Conservation (phyloP, 2,329 filamentous ascomycete genomes). For the Claviceps arundinis region DNA sequence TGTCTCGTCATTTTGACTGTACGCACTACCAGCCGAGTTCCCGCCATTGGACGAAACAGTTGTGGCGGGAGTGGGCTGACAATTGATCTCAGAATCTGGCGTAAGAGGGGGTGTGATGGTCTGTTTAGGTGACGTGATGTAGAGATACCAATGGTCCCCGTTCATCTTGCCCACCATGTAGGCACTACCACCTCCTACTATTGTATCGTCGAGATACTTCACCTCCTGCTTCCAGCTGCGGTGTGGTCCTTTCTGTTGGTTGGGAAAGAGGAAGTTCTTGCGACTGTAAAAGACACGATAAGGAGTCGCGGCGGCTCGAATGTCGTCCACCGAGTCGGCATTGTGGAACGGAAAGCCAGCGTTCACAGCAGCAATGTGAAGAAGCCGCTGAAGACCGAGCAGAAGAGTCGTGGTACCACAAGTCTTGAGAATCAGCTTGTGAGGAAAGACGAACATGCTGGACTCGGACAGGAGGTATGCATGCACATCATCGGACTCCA, state of each 20-base stretch:
- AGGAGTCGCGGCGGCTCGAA: slow-evolving; percentile 67
- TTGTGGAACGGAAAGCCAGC: slow-evolving; percentile 82
- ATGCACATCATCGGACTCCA: slow-evolving; percentile 87
- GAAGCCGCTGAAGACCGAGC: slow-evolving; percentile 74
- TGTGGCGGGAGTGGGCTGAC: slow-evolving; percentile 23
- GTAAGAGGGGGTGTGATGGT: slow-evolving; percentile 71
- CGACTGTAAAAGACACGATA: slow-evolving; percentile 97
- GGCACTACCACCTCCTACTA: slow-evolving; percentile 82
- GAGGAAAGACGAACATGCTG: slow-evolving; percentile 99
- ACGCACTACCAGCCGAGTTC: slow-evolving; percentile 23
- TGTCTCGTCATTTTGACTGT: slow-evolving; percentile 57
- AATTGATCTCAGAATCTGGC: slow-evolving; percentile 39
- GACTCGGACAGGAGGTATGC: slow-evolving; percentile 96
- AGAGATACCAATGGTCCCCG: slow-evolving; percentile 97
- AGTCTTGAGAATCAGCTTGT: slow-evolving; percentile 97
- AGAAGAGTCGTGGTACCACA: slow-evolving; percentile 94
- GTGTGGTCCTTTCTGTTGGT: slow-evolving; percentile 87
- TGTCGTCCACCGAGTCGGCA: slow-evolving; percentile 49
- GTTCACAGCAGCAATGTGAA: slow-evolving; percentile 78
- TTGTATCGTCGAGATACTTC: slow-evolving; percentile 80
- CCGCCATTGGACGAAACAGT: slow-evolving; percentile 41
- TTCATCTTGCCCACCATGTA: slow-evolving; percentile 99
- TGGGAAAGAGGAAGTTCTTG: slow-evolving; percentile 95
- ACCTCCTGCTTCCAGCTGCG: slow-evolving; percentile 97
- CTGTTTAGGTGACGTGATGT: slow-evolving; percentile 78